Base-by-base conservation (phyloP, 306 rosid species). In the Pterocarpus santalinus region DNA sequence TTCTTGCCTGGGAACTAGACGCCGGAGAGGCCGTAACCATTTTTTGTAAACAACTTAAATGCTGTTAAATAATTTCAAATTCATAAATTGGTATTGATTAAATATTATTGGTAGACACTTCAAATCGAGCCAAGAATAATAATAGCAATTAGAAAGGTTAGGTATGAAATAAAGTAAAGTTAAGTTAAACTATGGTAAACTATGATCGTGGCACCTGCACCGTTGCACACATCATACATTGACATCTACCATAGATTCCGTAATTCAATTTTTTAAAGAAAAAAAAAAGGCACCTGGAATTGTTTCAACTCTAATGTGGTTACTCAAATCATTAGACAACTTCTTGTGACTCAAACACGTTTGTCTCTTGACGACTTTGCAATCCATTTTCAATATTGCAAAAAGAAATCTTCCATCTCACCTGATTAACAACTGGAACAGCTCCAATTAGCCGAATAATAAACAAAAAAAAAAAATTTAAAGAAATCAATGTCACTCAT, bases 401-500 rank as follows among this genome's bases (percentile, higher is more conserved):
- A 17, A 56, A 69, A 12, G 38, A 58, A 73, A 12, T 53, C 17
- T 61, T 62, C n/a, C 56, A 33, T 51, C 41, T 53, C 32, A 16
- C 65, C 47, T 12, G 39, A 49, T 58, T 66, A 51, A 70, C 85
- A 80, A 41, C 58, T 56, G 80, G 61, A 79, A 39, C 83, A 63
- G 41, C 81, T 65, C 12, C 8, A 44, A 53, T 71, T 39, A 43
- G 15, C 69, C 30, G 14, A 1, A 38, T n/a, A 47, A 32, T 32
- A 51, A 52, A 62, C 9, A 46, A 30, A 53, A 1, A 11, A 55
- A 14, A 10, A 8, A 32, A 65, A 1, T 62, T 2, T 12, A 8
- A 17, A 36, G 58, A 65, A 84, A 84, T 82, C 85, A 57, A 44
- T 28, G 30, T 69, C 84, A 62, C 35, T 43, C 72, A 16, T 61